A percentile compares a stretch with the other conserved stretches of the same genome.
phyloP scores from a whole-genome alignment of 75 land plant species.

The Cryptomeria japonica region DNA sequence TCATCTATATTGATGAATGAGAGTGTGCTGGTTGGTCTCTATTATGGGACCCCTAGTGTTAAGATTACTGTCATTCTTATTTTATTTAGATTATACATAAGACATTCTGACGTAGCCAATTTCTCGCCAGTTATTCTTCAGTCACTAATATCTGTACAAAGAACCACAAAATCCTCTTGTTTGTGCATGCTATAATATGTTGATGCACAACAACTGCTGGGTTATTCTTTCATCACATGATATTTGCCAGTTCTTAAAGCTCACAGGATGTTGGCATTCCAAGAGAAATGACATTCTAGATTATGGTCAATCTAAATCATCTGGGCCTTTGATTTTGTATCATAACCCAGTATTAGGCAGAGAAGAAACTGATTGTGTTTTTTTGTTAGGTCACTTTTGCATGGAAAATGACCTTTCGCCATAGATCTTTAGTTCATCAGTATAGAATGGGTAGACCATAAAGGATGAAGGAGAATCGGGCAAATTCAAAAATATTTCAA shows the following conservation, averaged over 20 bases:
- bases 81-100: not conserved
- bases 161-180: not conserved
- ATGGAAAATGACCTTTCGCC: not conserved
- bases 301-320: not conserved
- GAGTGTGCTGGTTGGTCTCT: not conserved
- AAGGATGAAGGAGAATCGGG: too few species aligned
- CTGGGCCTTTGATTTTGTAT: not conserved
- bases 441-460: not conserved
- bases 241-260: not conserved
- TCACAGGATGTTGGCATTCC: not conserved
- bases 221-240: not conserved
- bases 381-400: not conserved
- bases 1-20: too few species aligned
- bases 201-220: too few species aligned
- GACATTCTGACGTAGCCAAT: not conserved
- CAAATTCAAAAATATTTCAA: too few species aligned
- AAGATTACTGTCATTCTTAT: not conserved
- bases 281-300: not conserved
- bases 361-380: not conserved
- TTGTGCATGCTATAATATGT: too few species aligned
- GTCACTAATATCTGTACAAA: not conserved
- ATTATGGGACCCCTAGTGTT: not conserved
- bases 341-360: not conserved
- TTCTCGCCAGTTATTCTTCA: not conserved
- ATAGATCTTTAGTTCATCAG: not conserved